Evolutionary conservation across 2,329 filamentous ascomycete genomes (phyloP).

Genomic region (Colletotrichum liriopes): DNA sequence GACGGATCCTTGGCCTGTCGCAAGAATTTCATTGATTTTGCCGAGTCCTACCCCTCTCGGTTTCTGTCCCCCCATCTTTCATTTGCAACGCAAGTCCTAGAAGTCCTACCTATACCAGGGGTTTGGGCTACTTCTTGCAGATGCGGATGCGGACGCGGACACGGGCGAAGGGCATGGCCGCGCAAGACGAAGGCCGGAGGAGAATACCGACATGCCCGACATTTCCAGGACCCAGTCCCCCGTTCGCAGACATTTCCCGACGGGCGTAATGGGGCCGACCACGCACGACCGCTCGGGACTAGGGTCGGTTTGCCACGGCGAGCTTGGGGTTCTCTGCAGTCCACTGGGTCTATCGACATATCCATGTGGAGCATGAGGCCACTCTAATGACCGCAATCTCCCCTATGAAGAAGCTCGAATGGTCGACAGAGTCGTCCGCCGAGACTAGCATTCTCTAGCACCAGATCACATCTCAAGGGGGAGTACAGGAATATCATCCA

Average conservation of each 20-base stretch:
- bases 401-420: background rate
- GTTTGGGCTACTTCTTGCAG: background rate
- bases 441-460: background rate
- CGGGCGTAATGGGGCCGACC: constrained; percentile 35
- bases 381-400: constrained; percentile 33
- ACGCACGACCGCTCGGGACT: constrained; percentile 20
- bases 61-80: background rate
- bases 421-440: constrained; percentile 3
- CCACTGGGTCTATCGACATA: constrained; percentile 13
- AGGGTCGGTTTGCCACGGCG: constrained; percentile 29
- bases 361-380: constrained; percentile 30
- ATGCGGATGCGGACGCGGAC: background rate
- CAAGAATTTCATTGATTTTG: background rate
- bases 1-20: constrained; percentile 10
- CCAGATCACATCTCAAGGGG: background rate
- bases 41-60: background rate
- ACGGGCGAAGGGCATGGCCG: background rate
- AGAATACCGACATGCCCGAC: constrained; percentile 40
- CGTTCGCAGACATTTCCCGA: constrained; percentile 38
- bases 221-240: constrained; percentile 14
- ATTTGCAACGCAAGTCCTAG: background rate
- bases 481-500: background rate
- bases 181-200: constrained; percentile 25
- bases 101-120: background rate
- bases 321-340: constrained; percentile 33